Percentiles rank a stretch among this genome's conserved stretches.
These are phyloP conservation scores for Kazachstania kunashirensis DNA, from an alignment of 805 yeast genomes.

Conservation along the genomic window DNA sequence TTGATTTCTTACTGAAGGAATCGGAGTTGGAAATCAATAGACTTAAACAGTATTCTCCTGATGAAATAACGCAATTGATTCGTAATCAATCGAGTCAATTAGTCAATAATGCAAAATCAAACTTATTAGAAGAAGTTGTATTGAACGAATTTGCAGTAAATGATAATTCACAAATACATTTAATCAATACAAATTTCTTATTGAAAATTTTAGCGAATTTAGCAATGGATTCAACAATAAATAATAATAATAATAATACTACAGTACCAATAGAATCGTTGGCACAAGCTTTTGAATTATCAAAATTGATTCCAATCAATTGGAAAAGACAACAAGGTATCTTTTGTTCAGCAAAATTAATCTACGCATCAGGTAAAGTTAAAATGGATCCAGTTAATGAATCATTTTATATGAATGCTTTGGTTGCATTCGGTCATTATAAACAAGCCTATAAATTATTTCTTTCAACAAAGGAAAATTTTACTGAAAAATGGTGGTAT, in stretches of 20 bases:
- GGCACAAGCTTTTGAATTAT: constrained; percentile 32
- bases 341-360: constrained; percentile 34
- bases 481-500: constrained; percentile 43
- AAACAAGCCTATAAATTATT: constrained; percentile 33
- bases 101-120: neutral
- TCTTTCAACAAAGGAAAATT: constrained; percentile 27
- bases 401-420: constrained; percentile 38
- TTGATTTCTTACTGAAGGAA: constrained; percentile 19
- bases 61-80: constrained; percentile 6
- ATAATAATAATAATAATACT: constrained; percentile 2
- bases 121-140: neutral
- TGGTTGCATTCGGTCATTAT: constrained; percentile 29
- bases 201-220: constrained; percentile 15
- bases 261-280: constrained; percentile 27
- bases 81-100: neutral
- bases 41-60: constrained; percentile 9
- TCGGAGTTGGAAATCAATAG: constrained; percentile 18
- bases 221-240: neutral
- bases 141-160: neutral
- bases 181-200: constrained; percentile 14
- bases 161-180: neutral
- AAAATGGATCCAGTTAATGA: constrained; percentile 45
- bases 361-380: constrained; percentile 35
- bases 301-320: constrained; percentile 32
- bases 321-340: constrained; percentile 29